Conservation (phyloP, 2,329 filamentous ascomycete genomes). For the Sporothrix curviconia region DNA sequence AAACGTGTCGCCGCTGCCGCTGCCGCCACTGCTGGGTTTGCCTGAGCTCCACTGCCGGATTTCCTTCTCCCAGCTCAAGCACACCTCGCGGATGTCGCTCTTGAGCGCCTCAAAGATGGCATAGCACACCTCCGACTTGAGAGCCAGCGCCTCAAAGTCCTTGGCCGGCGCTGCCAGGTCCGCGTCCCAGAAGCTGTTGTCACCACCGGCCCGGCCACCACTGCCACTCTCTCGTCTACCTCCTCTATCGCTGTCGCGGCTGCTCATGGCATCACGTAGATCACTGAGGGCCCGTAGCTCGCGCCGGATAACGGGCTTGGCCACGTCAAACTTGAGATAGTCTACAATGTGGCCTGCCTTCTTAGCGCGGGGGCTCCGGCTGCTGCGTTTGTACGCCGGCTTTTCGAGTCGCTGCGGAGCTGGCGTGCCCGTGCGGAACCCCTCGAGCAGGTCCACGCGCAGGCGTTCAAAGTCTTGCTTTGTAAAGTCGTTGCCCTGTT, state of each 20-base stretch:
- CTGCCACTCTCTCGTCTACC: no score
- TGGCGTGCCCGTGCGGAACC: slow-evolving; percentile 19
- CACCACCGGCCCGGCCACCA: neutral
- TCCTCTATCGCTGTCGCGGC: no score
- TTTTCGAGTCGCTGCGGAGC: slow-evolving; percentile 24
- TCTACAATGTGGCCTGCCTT: slow-evolving; percentile 51
- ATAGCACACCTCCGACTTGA: slow-evolving; percentile 25
- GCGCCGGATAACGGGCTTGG: slow-evolving; percentile 34
- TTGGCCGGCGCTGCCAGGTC: slow-evolving; percentile 32
- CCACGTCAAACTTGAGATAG: slow-evolving; percentile 50
- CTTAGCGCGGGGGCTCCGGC: slow-evolving; percentile 7
- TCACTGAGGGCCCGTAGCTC: slow-evolving; percentile 31
- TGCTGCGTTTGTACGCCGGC: slow-evolving; percentile 39
- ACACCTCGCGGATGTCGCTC: slow-evolving; percentile 28
- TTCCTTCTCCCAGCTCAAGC: slow-evolving; percentile 27
- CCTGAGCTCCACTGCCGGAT: neutral
- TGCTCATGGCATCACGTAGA: slow-evolving; percentile 20
- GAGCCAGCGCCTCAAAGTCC: slow-evolving; percentile 28
- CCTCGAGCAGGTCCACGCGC: slow-evolving; percentile 17
- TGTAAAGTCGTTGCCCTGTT: slow-evolving; percentile 48
- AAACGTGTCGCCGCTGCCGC: neutral
- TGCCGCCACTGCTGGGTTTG: no score
- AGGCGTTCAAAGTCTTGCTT: slow-evolving; percentile 35
- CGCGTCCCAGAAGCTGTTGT: slow-evolving; percentile 29
- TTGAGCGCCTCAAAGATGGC: slow-evolving; percentile 30